Conservation (phyloP, 169 alveolate genomes). For the Plasmodium sp. region DNA sequence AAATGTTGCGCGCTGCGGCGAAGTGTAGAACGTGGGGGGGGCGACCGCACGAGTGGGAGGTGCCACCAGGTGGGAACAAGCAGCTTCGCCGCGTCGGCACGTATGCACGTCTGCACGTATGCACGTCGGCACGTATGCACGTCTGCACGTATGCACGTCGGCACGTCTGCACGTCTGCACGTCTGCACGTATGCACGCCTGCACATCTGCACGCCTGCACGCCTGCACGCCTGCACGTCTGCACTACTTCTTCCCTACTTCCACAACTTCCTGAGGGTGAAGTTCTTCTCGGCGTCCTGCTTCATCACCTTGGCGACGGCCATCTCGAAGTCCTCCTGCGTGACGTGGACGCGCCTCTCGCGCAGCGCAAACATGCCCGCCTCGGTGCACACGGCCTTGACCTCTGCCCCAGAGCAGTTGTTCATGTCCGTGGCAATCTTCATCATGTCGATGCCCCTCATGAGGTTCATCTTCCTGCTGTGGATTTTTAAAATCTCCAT, state of each 20-base stretch:
- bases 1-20: background rate
- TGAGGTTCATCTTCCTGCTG: constrained; percentile 96
- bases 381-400: constrained; percentile 99
- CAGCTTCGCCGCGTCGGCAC: background rate
- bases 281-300: constrained; percentile 93
- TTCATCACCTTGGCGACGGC: constrained; percentile 97
- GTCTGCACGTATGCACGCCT: no score
- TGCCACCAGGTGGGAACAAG: background rate
- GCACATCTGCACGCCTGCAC: no score
- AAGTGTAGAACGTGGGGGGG: background rate
- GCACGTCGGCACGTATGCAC: no score
- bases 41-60: background rate
- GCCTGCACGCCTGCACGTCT: background rate
- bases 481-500: constrained; percentile 97
- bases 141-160: background rate
- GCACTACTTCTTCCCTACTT: constrained; percentile 76
- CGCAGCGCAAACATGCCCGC: constrained; percentile 99
- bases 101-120: background rate
- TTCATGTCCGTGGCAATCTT: constrained; percentile 96
- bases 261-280: constrained; percentile 92
- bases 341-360: constrained; percentile 98
- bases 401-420: constrained; percentile 99
- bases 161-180: background rate
- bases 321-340: constrained; percentile 98
- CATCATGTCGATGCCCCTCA: constrained; percentile 96